Percentiles rank a stretch among this genome's conserved stretches.
These are phyloP conservation scores for Prunus mume DNA, from an alignment of 306 rosid species.

Conservation along the genomic window DNA sequence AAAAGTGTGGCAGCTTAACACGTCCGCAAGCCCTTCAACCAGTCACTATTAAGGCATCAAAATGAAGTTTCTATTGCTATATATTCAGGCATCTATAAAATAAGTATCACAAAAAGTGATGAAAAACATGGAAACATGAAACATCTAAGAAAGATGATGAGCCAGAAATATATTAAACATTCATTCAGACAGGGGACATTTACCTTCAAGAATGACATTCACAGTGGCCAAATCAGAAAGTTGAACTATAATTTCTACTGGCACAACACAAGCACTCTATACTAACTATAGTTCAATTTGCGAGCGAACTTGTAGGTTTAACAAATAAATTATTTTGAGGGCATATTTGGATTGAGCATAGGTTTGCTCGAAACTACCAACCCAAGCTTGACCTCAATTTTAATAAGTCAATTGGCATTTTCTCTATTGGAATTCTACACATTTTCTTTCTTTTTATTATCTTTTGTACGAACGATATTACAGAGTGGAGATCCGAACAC, in stretches of 20 bases:
- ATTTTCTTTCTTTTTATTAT: too few relatives aligned
- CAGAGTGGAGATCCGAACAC: too few relatives aligned
- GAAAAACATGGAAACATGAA: not conserved
- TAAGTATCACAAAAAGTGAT: not conserved
- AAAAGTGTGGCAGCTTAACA: constrained; percentile 58
- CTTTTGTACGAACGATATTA: too few relatives aligned
- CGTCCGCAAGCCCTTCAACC: constrained; percentile 45
- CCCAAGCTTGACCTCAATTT: too few relatives aligned
- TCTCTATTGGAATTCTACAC: too few relatives aligned
- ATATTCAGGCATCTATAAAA: not conserved
- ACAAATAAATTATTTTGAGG: too few relatives aligned
- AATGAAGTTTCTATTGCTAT: not conserved
- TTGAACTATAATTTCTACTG: not conserved
- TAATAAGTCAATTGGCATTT: too few relatives aligned
- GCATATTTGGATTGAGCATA: too few relatives aligned
- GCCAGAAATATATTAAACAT: not conserved
- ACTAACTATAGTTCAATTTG: not conserved
- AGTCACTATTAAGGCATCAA: not conserved
- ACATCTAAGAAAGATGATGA: not conserved
- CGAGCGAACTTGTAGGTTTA: too few relatives aligned
- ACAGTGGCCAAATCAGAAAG: not conserved
- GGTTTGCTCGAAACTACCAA: too few relatives aligned
- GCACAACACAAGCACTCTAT: too few relatives aligned
- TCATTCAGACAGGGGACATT: not conserved
- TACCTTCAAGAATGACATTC: not conserved